These are phyloP conservation scores for Paratrypanosoma confusum DNA, from an alignment of 208 protist genomes.

Conservation along the genomic window DNA sequence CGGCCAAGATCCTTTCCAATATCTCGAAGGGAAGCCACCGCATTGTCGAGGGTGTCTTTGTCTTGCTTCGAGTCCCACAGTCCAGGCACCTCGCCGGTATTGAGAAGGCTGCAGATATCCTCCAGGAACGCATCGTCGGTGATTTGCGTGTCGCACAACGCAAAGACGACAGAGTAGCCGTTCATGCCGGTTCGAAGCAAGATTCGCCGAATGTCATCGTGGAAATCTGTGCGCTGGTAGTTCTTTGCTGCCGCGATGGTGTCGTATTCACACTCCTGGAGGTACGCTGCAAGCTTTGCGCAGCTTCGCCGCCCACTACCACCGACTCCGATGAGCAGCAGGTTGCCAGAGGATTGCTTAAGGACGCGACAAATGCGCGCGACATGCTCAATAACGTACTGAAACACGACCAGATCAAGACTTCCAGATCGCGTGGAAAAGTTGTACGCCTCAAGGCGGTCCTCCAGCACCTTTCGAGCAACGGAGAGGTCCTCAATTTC, in stretches of 20 bases:
- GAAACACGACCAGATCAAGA: constrained; percentile 94
- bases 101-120: constrained; percentile 96
- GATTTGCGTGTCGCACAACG: constrained; percentile 95
- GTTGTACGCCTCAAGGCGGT: constrained; percentile 87
- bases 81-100: constrained; percentile 93
- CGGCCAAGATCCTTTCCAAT: constrained; percentile 68
- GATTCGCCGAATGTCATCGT: constrained; percentile 92
- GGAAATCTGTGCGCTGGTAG: constrained; percentile 91
- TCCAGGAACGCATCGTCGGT: constrained; percentile 92
- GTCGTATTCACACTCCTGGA: constrained; percentile 90
- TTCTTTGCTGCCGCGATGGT: constrained; percentile 90
- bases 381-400: constrained; percentile 95
- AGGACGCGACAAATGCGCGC: constrained; percentile 92
- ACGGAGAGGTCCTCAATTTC: constrained; percentile 64
- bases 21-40: constrained; percentile 75
- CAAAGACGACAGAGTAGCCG: constrained; percentile 90
- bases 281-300: constrained; percentile 86
- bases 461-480: constrained; percentile 70
- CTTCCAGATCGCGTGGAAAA: constrained; percentile 40
- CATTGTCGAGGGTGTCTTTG: constrained; percentile 83
- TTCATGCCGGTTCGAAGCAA: constrained; percentile 87
- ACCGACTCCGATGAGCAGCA: constrained; percentile 94
- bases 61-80: constrained; percentile 91
- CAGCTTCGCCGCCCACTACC: constrained; percentile 93
- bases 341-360: constrained; percentile 90